A percentile compares a stretch with the other conserved stretches of the same genome.
phyloP scores from a whole-genome alignment of 768 basidiomycete species.

The Psilocybe tampanensis region DNA sequence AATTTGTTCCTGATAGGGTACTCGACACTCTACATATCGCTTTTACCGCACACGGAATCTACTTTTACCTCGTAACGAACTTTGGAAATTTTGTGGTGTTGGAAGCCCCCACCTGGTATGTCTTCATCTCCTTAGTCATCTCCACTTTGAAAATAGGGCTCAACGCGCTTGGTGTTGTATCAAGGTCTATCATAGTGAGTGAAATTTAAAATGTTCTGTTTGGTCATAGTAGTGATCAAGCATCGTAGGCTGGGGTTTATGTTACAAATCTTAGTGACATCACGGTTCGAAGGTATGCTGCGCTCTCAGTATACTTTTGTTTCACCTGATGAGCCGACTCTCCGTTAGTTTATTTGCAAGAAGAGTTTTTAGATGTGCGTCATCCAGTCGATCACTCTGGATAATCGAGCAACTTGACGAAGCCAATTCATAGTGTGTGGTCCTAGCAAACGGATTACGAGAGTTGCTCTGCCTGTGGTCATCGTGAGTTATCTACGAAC shows the following conservation, averaged over 20 bases:
- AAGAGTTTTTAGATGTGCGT: constrained; percentile 22
- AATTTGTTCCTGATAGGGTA: constrained; percentile 6
- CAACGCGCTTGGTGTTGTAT: neutral
- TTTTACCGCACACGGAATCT: constrained; percentile 22
- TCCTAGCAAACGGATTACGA: constrained; percentile 11
- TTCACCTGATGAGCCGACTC: neutral
- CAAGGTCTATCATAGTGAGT: constrained; percentile 24
- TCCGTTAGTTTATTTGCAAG: constrained; percentile 23
- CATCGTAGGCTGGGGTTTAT: constrained; percentile 19
- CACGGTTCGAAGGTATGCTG: constrained; percentile 20
- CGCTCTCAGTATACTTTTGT: neutral
- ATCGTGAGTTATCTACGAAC: constrained; percentile 11
- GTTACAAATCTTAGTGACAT: constrained; percentile 24
- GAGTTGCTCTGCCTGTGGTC: constrained; percentile 15
- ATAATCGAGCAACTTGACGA: neutral
- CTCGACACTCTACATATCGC: constrained; percentile 20
- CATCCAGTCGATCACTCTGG: neutral
- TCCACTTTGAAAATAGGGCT: too few species aligned
- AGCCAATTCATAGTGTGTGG: constrained; percentile 17
- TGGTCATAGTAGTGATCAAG: neutral
- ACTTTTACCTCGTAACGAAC: constrained; percentile 21
- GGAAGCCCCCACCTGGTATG: constrained; percentile 20
- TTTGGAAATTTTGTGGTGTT: constrained; percentile 18
- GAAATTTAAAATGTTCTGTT: neutral
- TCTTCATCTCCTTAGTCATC: too few species aligned